Conservation (phyloP, 805 yeast species). For the Suhomyces sp. region DNA sequence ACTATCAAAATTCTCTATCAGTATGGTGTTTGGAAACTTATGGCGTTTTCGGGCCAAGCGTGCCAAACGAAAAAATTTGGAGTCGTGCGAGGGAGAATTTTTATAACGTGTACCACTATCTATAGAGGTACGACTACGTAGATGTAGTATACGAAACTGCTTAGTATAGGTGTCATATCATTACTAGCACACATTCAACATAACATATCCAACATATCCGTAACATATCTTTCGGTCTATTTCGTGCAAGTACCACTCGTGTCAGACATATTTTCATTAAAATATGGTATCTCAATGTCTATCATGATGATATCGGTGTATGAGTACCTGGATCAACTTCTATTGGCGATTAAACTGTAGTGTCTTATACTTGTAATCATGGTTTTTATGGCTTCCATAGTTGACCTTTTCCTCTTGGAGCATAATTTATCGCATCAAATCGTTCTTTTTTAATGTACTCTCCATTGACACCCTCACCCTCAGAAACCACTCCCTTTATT, state of each 20-base stretch:
- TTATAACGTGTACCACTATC: neutral
- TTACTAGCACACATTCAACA: neutral
- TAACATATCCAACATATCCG: neutral
- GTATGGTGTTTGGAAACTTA: neutral
- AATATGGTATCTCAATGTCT: too few species aligned
- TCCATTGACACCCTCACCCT: constrained; percentile 18
- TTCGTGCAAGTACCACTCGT: neutral
- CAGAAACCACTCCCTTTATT: constrained; percentile 12
- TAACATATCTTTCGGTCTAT: too few species aligned
- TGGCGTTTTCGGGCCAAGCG: neutral
- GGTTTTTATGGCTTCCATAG: constrained; percentile 51
- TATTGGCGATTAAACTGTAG: too few species aligned
- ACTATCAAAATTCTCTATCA: neutral
- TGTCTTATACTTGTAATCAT: neutral
- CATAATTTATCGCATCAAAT: constrained; percentile 50
- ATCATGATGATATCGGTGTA: neutral
- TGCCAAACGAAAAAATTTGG: neutral
- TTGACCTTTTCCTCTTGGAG: constrained; percentile 59
- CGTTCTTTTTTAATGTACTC: constrained; percentile 38
- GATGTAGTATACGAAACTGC: neutral
- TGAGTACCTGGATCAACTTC: neutral
- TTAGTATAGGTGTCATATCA: neutral
- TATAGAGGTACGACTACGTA: neutral
- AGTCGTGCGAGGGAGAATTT: neutral
- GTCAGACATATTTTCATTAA: neutral